Conservation (phyloP, 1,139 yeast species). For the Sporopachydermia cereana region DNA sequence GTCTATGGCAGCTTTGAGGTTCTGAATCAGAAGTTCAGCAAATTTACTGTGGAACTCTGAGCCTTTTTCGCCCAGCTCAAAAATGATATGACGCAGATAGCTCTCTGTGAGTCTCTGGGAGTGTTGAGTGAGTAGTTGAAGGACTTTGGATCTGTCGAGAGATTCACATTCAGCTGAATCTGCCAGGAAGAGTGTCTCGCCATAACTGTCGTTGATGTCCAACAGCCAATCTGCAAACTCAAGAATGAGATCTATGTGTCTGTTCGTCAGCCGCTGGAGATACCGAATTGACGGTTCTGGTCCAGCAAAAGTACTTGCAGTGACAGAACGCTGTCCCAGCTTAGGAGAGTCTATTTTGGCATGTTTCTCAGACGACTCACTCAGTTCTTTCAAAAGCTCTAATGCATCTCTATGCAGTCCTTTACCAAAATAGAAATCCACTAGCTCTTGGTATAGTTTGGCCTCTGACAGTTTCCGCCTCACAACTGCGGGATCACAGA, state of each 20-base stretch:
- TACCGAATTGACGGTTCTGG: constrained; percentile 50
- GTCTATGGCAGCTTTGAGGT: constrained; percentile 10
- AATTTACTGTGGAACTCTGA: constrained; percentile 41
- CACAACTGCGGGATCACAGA: constrained; percentile 58
- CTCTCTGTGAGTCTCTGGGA: constrained; percentile 29
- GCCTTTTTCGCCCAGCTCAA: constrained; percentile 31
- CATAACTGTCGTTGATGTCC: constrained; percentile 28
- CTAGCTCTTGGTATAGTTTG: constrained; percentile 51
- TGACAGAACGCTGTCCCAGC: too few relatives aligned
- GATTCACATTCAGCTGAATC: constrained; percentile 53
- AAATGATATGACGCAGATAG: constrained; percentile 54
- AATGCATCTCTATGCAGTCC: constrained; percentile 58
- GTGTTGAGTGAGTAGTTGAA: constrained; percentile 29
- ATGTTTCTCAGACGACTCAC: neutral
- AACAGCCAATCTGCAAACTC: constrained; percentile 50
- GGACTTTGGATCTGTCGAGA: constrained; percentile 42
- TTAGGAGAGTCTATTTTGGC: neutral
- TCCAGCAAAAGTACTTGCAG: constrained; percentile 18
- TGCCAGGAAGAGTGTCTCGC: constrained; percentile 51
- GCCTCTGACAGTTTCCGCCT: constrained; percentile 40
- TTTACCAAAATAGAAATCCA: constrained; percentile 67
- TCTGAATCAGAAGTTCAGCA: constrained; percentile 41
- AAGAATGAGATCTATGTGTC: constrained; percentile 42
- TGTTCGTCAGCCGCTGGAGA: constrained; percentile 45
- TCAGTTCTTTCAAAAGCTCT: constrained; percentile 34